Evolutionary conservation across 805 yeast species (phyloP), one percentile per base, ranked within the genome.

Genomic region (Clavispora vitiphila): DNA sequence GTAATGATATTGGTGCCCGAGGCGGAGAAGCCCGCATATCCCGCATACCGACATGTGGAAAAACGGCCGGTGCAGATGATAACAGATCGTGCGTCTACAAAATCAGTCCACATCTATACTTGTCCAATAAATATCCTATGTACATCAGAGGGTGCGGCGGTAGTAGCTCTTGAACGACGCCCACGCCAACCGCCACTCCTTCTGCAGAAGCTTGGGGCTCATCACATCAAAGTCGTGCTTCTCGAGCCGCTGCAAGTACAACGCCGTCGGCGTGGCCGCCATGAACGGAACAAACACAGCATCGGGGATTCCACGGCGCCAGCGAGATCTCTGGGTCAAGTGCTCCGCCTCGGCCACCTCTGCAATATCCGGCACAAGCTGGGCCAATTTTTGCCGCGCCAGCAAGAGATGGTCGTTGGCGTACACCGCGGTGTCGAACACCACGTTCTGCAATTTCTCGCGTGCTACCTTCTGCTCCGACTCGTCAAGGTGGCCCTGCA

Each of bases 331-430:
- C 35, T 60, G 51, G 30, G 51, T 51, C 47, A 55, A 56, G 26
- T 51, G 47, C 38, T 58, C 51, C 16, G 43, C 49, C 4, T 38
- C 38, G 5, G 71, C 58, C 1, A 65, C 50, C 1, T 57, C 48
- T 1, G 50, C 48, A n/a, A 78, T 68, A 14, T 66, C 70, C 3
- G 44, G 46, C 40, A 62, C 65, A 11, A 75, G 58, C 24, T 66
- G 56, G 1, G 51, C 45, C 19, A 83, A 57, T 49, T 83, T 77
- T n/a, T 66, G 58, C 38, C 84, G 67, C 1, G 93, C 88, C 1
- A 89, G 68, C 4, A 86, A 58, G 3, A 87, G 55, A 58, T 86
- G 96, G 57, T 86, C 96, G 61, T 87, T 86, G 3, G 95, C 93
- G 1, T 73, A 64, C 5, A 83, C 78, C 2, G 93, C 86, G 5